phyloP scores from a whole-genome alignment of 1,284 basidiomycete genomes.

The Schizophyllum commune region DNA sequence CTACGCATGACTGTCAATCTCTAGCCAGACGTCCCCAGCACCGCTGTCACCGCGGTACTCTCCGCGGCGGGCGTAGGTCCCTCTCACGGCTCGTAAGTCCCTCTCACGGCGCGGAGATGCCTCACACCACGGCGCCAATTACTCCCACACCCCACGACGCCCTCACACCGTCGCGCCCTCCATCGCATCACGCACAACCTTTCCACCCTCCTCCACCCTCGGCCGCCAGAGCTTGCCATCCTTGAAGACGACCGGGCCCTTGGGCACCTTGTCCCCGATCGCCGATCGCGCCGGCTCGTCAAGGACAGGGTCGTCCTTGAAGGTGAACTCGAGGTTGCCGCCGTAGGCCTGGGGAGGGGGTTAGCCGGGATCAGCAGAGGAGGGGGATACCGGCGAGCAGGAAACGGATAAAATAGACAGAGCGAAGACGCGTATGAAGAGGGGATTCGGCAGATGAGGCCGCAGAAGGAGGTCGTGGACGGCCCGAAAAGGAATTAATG shows the following conservation, averaged over 20 bases:
- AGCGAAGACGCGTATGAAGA: too few relatives aligned
- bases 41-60: too few relatives aligned
- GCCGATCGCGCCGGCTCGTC: conserved; percentile 38
- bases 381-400: not conserved
- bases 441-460: too few relatives aligned
- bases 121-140: too few relatives aligned
- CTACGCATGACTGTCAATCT: too few relatives aligned
- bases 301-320: conserved; percentile 50
- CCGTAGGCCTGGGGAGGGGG: conserved; percentile 38
- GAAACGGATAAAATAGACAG: too few relatives aligned
- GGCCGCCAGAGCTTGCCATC: conserved; percentile 27
- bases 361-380: not conserved
- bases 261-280: conserved; percentile 34
- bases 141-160: not conserved
- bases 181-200: too few relatives aligned
- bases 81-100: too few relatives aligned
- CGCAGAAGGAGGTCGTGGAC: not conserved
- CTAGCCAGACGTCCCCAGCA: too few relatives aligned
- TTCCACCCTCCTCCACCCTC: not conserved
- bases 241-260: conserved; percentile 43
- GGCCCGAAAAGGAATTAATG: not conserved
- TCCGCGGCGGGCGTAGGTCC: too few relatives aligned
- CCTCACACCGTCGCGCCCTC: too few relatives aligned
- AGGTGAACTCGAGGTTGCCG: conserved; percentile 60
- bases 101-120: too few relatives aligned